Conservation (phyloP, 2,329 filamentous ascomycete species). For the Epichloe bromicola region DNA sequence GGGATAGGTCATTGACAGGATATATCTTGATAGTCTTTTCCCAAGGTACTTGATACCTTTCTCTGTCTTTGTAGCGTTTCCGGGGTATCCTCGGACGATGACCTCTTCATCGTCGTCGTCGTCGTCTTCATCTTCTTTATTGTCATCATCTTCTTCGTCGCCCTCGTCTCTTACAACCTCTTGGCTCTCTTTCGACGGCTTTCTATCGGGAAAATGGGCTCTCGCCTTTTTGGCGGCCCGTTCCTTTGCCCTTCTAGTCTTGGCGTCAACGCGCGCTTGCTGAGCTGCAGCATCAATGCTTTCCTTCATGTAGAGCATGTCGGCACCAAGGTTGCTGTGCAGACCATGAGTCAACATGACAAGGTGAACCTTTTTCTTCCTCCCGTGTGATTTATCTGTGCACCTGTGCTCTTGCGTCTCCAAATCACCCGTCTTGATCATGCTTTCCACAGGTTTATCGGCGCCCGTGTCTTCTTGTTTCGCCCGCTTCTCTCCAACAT, state of each 20-base stretch:
- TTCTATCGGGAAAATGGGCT: slow-evolving; percentile 4
- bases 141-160: slow-evolving; percentile 21
- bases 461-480: slow-evolving; percentile 10
- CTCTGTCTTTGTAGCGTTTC: slow-evolving; percentile 84
- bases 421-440: slow-evolving; percentile 19
- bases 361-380: slow-evolving; percentile 71
- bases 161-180: background rate
- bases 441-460: slow-evolving; percentile 21
- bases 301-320: slow-evolving; percentile 96
- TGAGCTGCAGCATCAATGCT: slow-evolving; percentile 78
- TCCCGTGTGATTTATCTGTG: slow-evolving; percentile 21
- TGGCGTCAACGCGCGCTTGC: slow-evolving; percentile 59
- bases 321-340: slow-evolving; percentile 88
- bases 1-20: slow-evolving; percentile 81
- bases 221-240: slow-evolving; percentile 18
- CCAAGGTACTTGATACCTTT: slow-evolving; percentile 94
- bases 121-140: slow-evolving; percentile 28
- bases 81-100: slow-evolving; percentile 78
- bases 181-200: slow-evolving; percentile 9
- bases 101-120: slow-evolving; percentile 70
- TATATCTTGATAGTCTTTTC: slow-evolving; percentile 83
- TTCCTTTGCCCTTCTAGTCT: slow-evolving; percentile 42
- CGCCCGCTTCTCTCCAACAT: slow-evolving; percentile 21
- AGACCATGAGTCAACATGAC: slow-evolving; percentile 89
- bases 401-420: slow-evolving; percentile 13